Evolutionary conservation across 2,329 filamentous ascomycete species (phyloP).

Genomic region (Botrytis pseudocinerea): DNA sequence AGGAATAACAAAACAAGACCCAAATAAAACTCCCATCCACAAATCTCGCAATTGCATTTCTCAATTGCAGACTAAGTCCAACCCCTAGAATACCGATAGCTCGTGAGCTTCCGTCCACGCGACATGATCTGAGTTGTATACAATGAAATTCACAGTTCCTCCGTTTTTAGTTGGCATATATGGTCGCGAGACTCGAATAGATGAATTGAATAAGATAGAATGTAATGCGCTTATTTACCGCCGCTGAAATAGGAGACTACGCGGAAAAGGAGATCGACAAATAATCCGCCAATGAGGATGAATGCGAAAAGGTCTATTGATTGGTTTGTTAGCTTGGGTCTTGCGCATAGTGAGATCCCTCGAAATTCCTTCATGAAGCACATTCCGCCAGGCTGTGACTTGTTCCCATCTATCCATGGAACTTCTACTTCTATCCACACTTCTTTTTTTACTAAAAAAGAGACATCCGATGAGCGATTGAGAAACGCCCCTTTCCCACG

Average conservation of each 20-base stretch:
- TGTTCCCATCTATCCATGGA: neutral
- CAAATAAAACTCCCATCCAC: conserved; percentile 10
- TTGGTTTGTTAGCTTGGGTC: neutral
- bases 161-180: neutral
- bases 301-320: conserved; percentile 8
- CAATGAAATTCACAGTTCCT: neutral
- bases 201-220: neutral
- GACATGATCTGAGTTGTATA: neutral
- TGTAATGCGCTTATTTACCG: neutral
- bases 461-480: neutral
- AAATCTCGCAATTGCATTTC: neutral
- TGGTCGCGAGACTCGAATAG: conserved; percentile 2
- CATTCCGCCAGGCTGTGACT: neutral
- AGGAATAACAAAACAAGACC: neutral
- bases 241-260: conserved; percentile 6
- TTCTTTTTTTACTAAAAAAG: neutral
- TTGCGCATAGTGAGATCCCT: neutral
- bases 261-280: neutral
- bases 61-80: neutral
- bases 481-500: neutral
- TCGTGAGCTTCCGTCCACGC: neutral
- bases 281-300: conserved; percentile 8
- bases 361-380: too few relatives aligned
- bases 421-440: neutral
- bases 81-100: conserved; percentile 8